Percentiles rank a stretch among this genome's conserved stretches.
Evolutionary conservation across 1,284 basidiomycete genomes (phyloP).

Genomic region (Porogramme epimiltina): DNA sequence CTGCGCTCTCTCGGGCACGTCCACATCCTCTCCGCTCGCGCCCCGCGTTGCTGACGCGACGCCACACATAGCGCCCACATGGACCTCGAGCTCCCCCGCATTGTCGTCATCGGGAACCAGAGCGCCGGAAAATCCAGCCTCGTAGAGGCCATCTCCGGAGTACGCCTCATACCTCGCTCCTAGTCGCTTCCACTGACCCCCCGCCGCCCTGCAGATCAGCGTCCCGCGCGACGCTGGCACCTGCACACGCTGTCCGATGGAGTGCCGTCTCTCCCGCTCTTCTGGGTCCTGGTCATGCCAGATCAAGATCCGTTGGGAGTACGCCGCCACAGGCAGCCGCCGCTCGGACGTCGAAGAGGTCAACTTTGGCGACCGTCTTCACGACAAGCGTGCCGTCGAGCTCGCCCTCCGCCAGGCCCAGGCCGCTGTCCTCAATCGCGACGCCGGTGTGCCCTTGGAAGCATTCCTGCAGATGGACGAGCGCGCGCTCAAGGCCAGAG

Average conservation of each 20-base stretch:
- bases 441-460: slow-evolving; percentile 24
- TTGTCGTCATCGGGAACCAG: slow-evolving; percentile 32
- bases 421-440: slow-evolving; percentile 40
- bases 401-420: slow-evolving; percentile 46
- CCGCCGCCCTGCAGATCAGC: slow-evolving; percentile 16
- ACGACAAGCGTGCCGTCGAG: slow-evolving; percentile 40
- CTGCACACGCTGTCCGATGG: slow-evolving; percentile 33
- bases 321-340: slow-evolving; percentile 15
- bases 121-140: slow-evolving; percentile 42
- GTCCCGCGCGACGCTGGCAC: slow-evolving; percentile 25
- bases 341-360: slow-evolving; percentile 28
- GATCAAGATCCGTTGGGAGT: slow-evolving; percentile 35
- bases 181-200: neutral
- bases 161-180: slow-evolving; percentile 27
- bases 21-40: neutral
- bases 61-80: slow-evolving; percentile 13
- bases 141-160: slow-evolving; percentile 62
- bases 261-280: slow-evolving; percentile 27
- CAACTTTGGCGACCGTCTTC: slow-evolving; percentile 39
- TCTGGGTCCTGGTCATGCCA: slow-evolving; percentile 33
- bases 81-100: slow-evolving; percentile 29
- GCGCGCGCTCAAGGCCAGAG: slow-evolving; percentile 19
- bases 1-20: slow-evolving; percentile 46
- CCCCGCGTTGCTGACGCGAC: neutral
- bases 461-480: slow-evolving; percentile 29